Conservation (phyloP, 2,329 filamentous ascomycete genomes). For the Calonectria ilicicola region DNA sequence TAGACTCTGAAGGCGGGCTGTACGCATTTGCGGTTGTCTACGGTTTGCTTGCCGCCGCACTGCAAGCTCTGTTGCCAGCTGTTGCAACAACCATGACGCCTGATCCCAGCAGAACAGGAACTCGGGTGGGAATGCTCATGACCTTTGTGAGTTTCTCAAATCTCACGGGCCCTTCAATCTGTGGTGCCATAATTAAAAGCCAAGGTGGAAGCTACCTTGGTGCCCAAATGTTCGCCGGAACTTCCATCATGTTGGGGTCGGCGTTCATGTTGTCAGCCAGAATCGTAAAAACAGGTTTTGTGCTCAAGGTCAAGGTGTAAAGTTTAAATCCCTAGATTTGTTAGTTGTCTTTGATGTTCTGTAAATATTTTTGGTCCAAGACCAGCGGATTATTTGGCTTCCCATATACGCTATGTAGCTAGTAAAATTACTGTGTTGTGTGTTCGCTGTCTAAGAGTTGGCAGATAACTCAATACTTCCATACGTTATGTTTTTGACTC, state of each 20-base stretch:
- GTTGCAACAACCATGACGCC: slow-evolving; percentile 56
- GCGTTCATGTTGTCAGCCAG: slow-evolving; percentile 33
- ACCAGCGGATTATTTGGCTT: background rate
- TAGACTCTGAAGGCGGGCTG: slow-evolving; percentile 38
- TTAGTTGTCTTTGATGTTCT: background rate
- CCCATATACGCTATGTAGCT: too few relatives aligned
- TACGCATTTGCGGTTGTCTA: slow-evolving; percentile 54
- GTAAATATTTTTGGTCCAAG: too few relatives aligned
- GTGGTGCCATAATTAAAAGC: slow-evolving; percentile 37
- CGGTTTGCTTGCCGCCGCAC: slow-evolving; percentile 62
- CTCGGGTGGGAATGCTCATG: slow-evolving; percentile 51
- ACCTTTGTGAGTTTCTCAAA: slow-evolving; percentile 45
- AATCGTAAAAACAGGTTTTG: slow-evolving; percentile 30
- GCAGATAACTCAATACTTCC: too few relatives aligned
- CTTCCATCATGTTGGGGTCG: slow-evolving; percentile 36
- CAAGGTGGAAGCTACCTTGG: slow-evolving; percentile 32
- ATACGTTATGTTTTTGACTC: too few relatives aligned
- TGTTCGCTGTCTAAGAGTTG: too few relatives aligned
- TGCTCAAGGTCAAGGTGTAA: slow-evolving; percentile 26
- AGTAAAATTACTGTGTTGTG: too few relatives aligned
- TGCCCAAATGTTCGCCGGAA: slow-evolving; percentile 41
- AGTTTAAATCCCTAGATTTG: background rate
- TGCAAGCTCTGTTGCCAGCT: slow-evolving; percentile 64
- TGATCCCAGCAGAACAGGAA: slow-evolving; percentile 47
- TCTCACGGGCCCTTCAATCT: slow-evolving; percentile 45